Conservation (phyloP, 805 yeast genomes). For the Metschnikowia orientalis region DNA sequence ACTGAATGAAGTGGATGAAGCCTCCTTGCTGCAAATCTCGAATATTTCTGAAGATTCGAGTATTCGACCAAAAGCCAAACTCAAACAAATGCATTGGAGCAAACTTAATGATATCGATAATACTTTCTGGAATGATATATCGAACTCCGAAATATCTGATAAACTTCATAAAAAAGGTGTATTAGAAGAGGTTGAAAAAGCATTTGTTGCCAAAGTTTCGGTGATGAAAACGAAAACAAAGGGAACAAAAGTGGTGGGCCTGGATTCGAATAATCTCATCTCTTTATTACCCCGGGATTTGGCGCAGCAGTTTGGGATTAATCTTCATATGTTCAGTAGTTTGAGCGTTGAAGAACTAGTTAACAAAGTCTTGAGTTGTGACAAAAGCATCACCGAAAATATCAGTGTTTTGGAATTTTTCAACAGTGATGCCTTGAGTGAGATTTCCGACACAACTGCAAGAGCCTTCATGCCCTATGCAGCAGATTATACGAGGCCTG, state of each 20-base stretch:
- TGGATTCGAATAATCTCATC: background rate
- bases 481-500: slow-evolving; percentile 35
- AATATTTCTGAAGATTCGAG: background rate
- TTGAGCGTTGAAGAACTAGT: slow-evolving; percentile 53
- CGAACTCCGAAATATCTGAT: slow-evolving; percentile 55
- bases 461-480: slow-evolving; percentile 63
- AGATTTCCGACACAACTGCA: slow-evolving; percentile 52
- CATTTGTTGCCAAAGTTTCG: slow-evolving; percentile 78
- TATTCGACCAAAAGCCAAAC: slow-evolving; percentile 62
- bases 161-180: slow-evolving; percentile 73
- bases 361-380: slow-evolving; percentile 55
- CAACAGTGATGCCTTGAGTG: slow-evolving; percentile 59
- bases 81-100: slow-evolving; percentile 97
- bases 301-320: slow-evolving; percentile 77
- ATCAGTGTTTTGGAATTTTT: slow-evolving; percentile 64
- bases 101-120: slow-evolving; percentile 77
- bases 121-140: slow-evolving; percentile 79
- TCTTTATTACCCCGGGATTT: slow-evolving; percentile 73
- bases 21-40: background rate
- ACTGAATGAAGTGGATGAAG: background rate
- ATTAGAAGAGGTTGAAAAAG: slow-evolving; percentile 74
- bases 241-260: slow-evolving; percentile 39
- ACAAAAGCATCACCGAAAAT: slow-evolving; percentile 48
- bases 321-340: slow-evolving; percentile 58
- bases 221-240: slow-evolving; percentile 35